Percentiles rank a stretch among this genome's conserved stretches.
Evolutionary conservation across 2,329 filamentous ascomycete genomes (phyloP).

Genomic region (Phialocephala sp.): DNA sequence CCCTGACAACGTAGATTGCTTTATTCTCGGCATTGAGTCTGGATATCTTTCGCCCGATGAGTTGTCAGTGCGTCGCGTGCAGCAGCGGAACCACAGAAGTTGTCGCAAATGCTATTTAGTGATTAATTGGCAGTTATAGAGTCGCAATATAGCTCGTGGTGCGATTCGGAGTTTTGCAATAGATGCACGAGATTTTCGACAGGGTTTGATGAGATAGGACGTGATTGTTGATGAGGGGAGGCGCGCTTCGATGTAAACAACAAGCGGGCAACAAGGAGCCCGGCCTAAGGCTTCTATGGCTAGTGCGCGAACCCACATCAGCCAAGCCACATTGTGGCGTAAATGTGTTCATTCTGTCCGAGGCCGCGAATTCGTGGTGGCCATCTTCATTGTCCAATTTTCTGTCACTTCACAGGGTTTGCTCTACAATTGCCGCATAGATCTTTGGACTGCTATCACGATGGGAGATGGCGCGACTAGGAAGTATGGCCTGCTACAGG

Average conservation of each 20-base stretch:
- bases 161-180: not conserved
- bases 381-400: slow-evolving; percentile 8
- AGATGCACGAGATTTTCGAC: not conserved
- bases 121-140: not conserved
- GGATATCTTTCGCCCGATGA: slow-evolving; percentile 9
- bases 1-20: slow-evolving; percentile 49
- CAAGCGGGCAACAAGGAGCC: not conserved
- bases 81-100: not conserved
- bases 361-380: slow-evolving; percentile 10
- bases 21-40: slow-evolving; percentile 37
- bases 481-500: slow-evolving; percentile 46
- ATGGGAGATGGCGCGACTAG: slow-evolving; percentile 42
- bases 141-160: not conserved
- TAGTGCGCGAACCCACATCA: slow-evolving; percentile 5
- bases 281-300: not conserved
- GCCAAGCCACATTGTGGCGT: slow-evolving; percentile 8
- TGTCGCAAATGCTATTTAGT: not conserved
- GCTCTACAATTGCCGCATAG: not conserved
- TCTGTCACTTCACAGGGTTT: not conserved
- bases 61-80: slow-evolving; percentile 14
- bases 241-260: slow-evolving; percentile 2
- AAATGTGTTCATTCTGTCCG: not conserved
- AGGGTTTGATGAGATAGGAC: not conserved
- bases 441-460: not conserved
- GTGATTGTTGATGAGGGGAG: slow-evolving; percentile 3